These are phyloP conservation scores for Mychonastes homosphaera DNA, from an alignment of 139 green algal species.

Conservation along the genomic window DNA sequence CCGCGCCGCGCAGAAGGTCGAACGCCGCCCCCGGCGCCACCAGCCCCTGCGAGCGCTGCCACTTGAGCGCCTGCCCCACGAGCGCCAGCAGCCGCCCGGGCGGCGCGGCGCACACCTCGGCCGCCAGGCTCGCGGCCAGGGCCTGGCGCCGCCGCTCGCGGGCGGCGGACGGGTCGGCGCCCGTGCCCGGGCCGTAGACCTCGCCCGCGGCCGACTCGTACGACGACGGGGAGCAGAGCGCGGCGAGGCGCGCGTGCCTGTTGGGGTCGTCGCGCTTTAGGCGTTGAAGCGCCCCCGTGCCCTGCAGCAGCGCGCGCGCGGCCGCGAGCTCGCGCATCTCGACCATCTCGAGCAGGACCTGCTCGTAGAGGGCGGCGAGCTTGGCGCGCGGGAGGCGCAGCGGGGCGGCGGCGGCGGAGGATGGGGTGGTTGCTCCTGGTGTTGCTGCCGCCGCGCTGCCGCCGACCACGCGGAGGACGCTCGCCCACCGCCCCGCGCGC, in stretches of 20 bases:
- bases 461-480: too few relatives aligned
- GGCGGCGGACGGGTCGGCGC: too few relatives aligned
- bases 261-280: slow-evolving; percentile 81
- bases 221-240: slow-evolving; percentile 48
- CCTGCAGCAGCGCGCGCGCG: slow-evolving; percentile 76
- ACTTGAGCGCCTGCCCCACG: slow-evolving; percentile 92
- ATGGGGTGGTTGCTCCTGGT: too few relatives aligned
- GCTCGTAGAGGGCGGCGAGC: slow-evolving; percentile 91
- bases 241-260: slow-evolving; percentile 73
- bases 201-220: slow-evolving; percentile 70
- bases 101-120: slow-evolving; percentile 46
- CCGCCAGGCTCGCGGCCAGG: slow-evolving; percentile 76
- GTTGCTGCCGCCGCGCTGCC: too few relatives aligned
- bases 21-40: slow-evolving; percentile 77
- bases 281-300: slow-evolving; percentile 68
- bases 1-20: slow-evolving; percentile 80
- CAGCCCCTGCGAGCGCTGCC: slow-evolving; percentile 85
- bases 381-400: slow-evolving; percentile 79
- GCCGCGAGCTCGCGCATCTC: slow-evolving; percentile 89
- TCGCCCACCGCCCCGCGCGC: slow-evolving; percentile 79
- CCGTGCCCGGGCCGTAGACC: slow-evolving; percentile 49
- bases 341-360: slow-evolving; percentile 92
- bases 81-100: slow-evolving; percentile 86
- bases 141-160: too few relatives aligned
- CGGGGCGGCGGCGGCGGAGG: slow-evolving; percentile 61